Conservation (phyloP, 352 stramenopile genomes). For the Salisapilia sapeloensis region DNA sequence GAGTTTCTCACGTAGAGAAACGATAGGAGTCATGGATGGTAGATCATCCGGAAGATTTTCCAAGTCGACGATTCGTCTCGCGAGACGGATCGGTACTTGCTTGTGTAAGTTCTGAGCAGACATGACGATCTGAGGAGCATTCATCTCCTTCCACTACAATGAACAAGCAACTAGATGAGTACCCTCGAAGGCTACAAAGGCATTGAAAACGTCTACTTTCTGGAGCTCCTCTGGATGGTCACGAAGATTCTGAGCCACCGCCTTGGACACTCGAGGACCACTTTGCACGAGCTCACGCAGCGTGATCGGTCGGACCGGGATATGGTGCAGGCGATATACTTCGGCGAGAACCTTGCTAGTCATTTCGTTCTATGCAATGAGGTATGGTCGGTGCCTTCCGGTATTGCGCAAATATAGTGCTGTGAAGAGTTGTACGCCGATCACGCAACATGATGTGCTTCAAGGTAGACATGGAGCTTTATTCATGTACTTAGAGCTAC, state of each 20-base stretch:
- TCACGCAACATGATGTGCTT: too few relatives aligned
- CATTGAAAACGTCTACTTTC: conserved; percentile 5
- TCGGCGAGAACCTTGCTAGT: conserved; percentile 40
- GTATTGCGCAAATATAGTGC: too few relatives aligned
- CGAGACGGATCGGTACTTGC: conserved; percentile 64
- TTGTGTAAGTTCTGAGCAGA: conserved; percentile 62
- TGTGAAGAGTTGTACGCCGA: too few relatives aligned
- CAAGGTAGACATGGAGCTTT: too few relatives aligned
- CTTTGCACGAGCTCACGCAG: conserved; percentile 58
- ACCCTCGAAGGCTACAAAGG: background rate
- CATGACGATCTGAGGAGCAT: conserved; percentile 53
- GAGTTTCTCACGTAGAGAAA: conserved; percentile 40
- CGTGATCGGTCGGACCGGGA: conserved; percentile 64
- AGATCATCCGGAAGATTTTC: conserved; percentile 65
- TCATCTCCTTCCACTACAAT: conserved; percentile 34
- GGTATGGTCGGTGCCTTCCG: too few relatives aligned
- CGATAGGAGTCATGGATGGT: conserved; percentile 30
- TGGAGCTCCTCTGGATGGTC: conserved; percentile 20
- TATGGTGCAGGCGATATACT: conserved; percentile 71
- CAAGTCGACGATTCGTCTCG: conserved; percentile 64
- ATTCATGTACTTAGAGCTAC: too few relatives aligned
- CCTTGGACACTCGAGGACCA: conserved; percentile 24
- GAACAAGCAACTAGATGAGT: background rate
- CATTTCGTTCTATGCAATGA: conserved; percentile 1
- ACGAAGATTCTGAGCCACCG: conserved; percentile 29